A percentile compares a stretch with the other conserved stretches of the same genome.
Evolutionary conservation across 148 eudicot genomes (phyloP).

Genomic region (Pharnaceum exiguum): DNA sequence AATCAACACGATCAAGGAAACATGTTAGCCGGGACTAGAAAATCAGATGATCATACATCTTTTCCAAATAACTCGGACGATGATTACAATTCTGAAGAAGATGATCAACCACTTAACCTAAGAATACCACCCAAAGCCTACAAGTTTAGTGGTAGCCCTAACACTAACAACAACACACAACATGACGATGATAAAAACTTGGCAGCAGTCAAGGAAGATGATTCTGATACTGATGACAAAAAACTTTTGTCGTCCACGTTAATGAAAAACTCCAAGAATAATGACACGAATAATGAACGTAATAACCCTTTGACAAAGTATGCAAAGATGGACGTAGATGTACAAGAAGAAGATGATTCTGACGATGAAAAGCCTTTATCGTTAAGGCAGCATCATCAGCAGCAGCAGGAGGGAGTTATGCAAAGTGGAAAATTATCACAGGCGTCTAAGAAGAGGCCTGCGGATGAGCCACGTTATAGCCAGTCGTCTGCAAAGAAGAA

Average conservation of each 20-base stretch:
- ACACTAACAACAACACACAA: too few species aligned
- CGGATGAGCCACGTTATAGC: neutral
- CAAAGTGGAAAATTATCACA: neutral
- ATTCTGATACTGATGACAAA: neutral
- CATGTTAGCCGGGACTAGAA: too few species aligned
- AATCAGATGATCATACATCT: neutral
- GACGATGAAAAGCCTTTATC: slow-evolving; percentile 1
- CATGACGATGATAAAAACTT: neutral
- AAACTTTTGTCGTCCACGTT: neutral
- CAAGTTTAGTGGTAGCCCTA: too few species aligned
- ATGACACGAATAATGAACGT: too few species aligned
- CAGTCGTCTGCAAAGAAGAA: neutral
- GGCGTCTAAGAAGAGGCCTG: neutral
- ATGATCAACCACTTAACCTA: too few species aligned
- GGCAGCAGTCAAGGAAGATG: neutral
- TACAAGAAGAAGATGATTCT: neutral
- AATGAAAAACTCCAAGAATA: neutral
- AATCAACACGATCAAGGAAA: too few species aligned
- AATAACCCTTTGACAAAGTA: too few species aligned
- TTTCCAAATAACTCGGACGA: neutral
- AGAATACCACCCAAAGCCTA: too few species aligned
- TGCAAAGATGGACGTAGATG: too few species aligned
- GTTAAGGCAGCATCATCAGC: neutral
- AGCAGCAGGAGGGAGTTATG: neutral
- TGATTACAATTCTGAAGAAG: neutral